Conservation (phyloP, 352 stramenopile species). For the Pythium brachiatum region DNA sequence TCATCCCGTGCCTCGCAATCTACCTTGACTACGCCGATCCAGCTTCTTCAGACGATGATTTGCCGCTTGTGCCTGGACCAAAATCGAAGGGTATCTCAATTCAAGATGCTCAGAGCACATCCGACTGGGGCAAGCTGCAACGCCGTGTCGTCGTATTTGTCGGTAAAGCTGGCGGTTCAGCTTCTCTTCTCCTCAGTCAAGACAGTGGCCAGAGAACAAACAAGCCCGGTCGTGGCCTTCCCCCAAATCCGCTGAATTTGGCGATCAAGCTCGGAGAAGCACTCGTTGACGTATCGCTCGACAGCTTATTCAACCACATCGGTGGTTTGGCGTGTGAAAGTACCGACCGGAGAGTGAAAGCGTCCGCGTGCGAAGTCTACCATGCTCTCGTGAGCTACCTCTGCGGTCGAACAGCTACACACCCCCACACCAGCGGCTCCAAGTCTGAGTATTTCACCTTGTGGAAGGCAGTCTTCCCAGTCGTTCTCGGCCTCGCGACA, state of each 20-base stretch:
- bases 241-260: constrained; percentile 28
- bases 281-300: constrained; percentile 40
- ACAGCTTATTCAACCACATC: constrained; percentile 48
- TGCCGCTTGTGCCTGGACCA: not conserved
- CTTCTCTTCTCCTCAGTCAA: constrained; percentile 48
- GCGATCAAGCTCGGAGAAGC: constrained; percentile 47
- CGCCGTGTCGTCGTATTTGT: constrained; percentile 60
- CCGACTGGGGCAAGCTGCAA: constrained; percentile 41
- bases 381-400: constrained; percentile 70
- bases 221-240: constrained; percentile 6
- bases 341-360: constrained; percentile 61
- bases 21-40: constrained; percentile 53
- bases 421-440: constrained; percentile 50
- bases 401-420: constrained; percentile 64
- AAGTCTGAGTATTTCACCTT: constrained; percentile 65
- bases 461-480: constrained; percentile 53
- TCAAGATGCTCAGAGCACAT: constrained; percentile 17
- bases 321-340: constrained; percentile 44
- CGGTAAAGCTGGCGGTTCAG: constrained; percentile 46
- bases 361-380: constrained; percentile 59
- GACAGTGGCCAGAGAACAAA: constrained; percentile 10
- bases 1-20: constrained; percentile 44
- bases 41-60: not conserved
- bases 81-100: constrained; percentile 15
- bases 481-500: constrained; percentile 51